A percentile compares a stretch with the other conserved stretches of the same genome.
Evolutionary conservation across 345 rosid genomes (phyloP).

Genomic region (Corchorus capsularis): DNA sequence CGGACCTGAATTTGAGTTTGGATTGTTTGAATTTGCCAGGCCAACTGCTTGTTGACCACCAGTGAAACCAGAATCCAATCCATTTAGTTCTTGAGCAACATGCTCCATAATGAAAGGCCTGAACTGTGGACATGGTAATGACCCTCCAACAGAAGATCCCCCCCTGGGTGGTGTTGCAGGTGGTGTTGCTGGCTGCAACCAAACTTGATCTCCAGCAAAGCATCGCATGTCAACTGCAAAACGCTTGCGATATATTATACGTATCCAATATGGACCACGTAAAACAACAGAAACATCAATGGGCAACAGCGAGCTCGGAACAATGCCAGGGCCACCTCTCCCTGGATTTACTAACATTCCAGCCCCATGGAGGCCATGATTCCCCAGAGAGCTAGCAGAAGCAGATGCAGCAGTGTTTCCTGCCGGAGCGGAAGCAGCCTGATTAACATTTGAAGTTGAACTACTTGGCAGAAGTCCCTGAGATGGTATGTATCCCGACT

Average conservation of each 20-base stretch:
- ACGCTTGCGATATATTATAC: constrained; percentile 89
- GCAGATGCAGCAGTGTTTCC: constrained; percentile 53
- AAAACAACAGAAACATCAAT: constrained; percentile 98
- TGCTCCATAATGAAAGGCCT: constrained; percentile 99
- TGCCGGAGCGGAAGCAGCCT: constrained; percentile 43
- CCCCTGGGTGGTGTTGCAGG: constrained; percentile 98
- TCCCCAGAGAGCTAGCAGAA: constrained; percentile 58
- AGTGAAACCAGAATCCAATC: constrained; percentile 74
- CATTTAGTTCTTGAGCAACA: constrained; percentile 96
- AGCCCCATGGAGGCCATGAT: constrained; percentile 62
- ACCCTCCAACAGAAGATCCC: constrained; percentile 90
- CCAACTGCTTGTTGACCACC: constrained; percentile 72
- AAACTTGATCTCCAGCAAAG: constrained; percentile 99
- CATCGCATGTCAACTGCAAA: constrained; percentile 99
- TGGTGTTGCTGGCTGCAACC: constrained; percentile 99
- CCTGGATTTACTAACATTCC: constrained; percentile 84
- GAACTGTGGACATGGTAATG: constrained; percentile 98
- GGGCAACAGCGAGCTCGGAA: constrained; percentile 94
- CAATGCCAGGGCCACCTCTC: constrained; percentile 96
- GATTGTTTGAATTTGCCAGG: constrained; percentile 43
- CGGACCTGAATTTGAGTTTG: constrained; percentile 46
- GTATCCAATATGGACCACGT: constrained; percentile 98
- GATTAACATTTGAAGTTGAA: constrained; percentile 51
- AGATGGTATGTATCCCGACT: constrained; percentile 52
- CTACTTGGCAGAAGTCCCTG: constrained; percentile 58